These are phyloP conservation scores for Tricholoma hemisulphureum DNA, from an alignment of 768 basidiomycete genomes.

Conservation along the genomic window DNA sequence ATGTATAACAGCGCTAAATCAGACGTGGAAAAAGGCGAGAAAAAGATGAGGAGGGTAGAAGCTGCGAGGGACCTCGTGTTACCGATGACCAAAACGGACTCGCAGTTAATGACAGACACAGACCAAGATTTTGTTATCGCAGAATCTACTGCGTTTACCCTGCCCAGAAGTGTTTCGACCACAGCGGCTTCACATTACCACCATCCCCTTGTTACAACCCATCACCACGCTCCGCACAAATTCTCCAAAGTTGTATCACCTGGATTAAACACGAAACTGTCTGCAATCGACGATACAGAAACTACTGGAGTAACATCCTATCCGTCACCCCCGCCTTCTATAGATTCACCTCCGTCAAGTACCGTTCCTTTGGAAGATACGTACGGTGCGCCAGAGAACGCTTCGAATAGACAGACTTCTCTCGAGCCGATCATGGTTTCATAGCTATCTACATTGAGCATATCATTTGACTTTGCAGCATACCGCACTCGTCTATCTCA, in stretches of 20 bases:
- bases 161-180: constrained; percentile 35
- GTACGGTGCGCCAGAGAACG: constrained; percentile 14
- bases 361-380: constrained; percentile 18
- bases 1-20: constrained; percentile 95
- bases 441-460: constrained; percentile 8
- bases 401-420: constrained; percentile 13
- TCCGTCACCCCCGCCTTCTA: constrained; percentile 46
- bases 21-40: constrained; percentile 92
- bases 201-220: constrained; percentile 16
- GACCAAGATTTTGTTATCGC: constrained; percentile 33
- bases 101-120: constrained; percentile 44
- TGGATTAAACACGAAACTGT: constrained; percentile 4
- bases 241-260: constrained; percentile 15
- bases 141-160: constrained; percentile 37
- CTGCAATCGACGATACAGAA: neutral
- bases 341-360: constrained; percentile 38
- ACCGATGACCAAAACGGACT: constrained; percentile 65
- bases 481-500: constrained; percentile 15
- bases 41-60: constrained; percentile 76
- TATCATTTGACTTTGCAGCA: constrained; percentile 10
- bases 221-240: constrained; percentile 11
- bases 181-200: constrained; percentile 21
- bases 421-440: constrained; percentile 11
- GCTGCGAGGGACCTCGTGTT: constrained; percentile 67
- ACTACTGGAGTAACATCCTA: constrained; percentile 32